Conservation (phyloP, 2,329 filamentous ascomycete species). For the Colletotrichum godetiae region DNA sequence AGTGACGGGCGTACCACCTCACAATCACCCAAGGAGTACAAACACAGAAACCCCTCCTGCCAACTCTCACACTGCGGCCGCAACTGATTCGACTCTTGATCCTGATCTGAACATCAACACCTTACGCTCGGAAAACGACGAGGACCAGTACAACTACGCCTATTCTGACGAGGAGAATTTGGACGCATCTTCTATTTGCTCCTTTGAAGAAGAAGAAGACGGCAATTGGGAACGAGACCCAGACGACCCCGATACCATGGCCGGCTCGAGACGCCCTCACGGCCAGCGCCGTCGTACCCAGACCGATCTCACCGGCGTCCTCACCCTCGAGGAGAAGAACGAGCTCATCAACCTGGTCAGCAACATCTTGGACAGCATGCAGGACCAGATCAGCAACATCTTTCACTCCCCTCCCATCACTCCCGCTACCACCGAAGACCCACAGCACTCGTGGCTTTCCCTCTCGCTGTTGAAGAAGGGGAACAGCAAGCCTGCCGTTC, state of each 20-base stretch:
- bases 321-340: constrained; percentile 60
- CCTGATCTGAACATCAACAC: constrained; percentile 14
- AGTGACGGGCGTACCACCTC: constrained; percentile 21
- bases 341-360: constrained; percentile 64
- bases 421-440: constrained; percentile 44
- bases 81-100: background rate
- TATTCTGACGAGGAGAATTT: constrained; percentile 29
- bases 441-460: constrained; percentile 49
- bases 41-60: constrained; percentile 25
- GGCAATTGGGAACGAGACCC: constrained; percentile 29
- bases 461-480: constrained; percentile 44
- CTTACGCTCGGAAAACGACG: constrained; percentile 24
- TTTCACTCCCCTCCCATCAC: constrained; percentile 60
- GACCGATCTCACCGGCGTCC: constrained; percentile 62
- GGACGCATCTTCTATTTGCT: constrained; percentile 33
- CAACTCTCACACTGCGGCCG: constrained; percentile 11
- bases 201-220: constrained; percentile 34
- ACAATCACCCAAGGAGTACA: constrained; percentile 19
- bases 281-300: constrained; percentile 29
- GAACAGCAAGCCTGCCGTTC: background rate
- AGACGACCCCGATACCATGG: constrained; percentile 19
- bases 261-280: constrained; percentile 28
- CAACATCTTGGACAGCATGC: constrained; percentile 66
- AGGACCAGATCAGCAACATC: constrained; percentile 60
- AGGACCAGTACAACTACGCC: constrained; percentile 29